Evolutionary conservation across 2,329 filamentous ascomycete genomes (phyloP), one percentile per base, ranked within the genome.

Genomic region (Salinomyces thailandicus): DNA sequence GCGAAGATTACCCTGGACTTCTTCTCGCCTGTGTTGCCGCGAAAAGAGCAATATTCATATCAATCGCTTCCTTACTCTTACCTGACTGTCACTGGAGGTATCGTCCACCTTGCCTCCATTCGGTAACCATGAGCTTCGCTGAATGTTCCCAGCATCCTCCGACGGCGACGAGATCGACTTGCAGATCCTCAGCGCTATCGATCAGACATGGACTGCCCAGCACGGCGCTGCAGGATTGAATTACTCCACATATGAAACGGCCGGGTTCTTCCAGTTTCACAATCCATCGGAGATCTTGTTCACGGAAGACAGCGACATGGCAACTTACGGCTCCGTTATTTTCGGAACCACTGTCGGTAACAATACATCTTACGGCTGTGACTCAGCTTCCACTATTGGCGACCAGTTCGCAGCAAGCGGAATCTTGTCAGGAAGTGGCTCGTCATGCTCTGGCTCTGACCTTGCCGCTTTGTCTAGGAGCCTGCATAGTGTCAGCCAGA

Each of bases 61-160:
- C 57, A 61, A 37, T 58, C 54, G 6, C 41, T 61, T n/a, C 58
- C 57, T 16, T 61, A 57, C 17, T 55, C 50, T 20, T 57, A 60
- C 35, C 39, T 60, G 29, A 55, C 50, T 1, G 47, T 55, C n/a
- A 44, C 42, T 22, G 48, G 44, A 3, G 22, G 22, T 26, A n/a
- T n/a, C n/a, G n/a, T n/a, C n/a, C n/a, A n/a, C n/a, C n/a, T n/a
- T n/a, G n/a, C n/a, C n/a, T n/a, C n/a, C n/a, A n/a, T n/a, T n/a
- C n/a, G n/a, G n/a, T n/a, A 18, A 35, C 9, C 22, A 26, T 26
- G 22, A 26, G 22, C n/a, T 2, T n/a, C n/a, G n/a, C 22, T 26
- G 29, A 24, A 18, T 7, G 14, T 11, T 13, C 2, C 37, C 9
- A 39, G 38, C 19, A 31, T 29, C 8, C 20, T 26, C 22, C n/a